These are phyloP conservation scores for Cladorrhinum sp. DNA, from an alignment of 2,329 filamentous ascomycete species.

Conservation along the genomic window DNA sequence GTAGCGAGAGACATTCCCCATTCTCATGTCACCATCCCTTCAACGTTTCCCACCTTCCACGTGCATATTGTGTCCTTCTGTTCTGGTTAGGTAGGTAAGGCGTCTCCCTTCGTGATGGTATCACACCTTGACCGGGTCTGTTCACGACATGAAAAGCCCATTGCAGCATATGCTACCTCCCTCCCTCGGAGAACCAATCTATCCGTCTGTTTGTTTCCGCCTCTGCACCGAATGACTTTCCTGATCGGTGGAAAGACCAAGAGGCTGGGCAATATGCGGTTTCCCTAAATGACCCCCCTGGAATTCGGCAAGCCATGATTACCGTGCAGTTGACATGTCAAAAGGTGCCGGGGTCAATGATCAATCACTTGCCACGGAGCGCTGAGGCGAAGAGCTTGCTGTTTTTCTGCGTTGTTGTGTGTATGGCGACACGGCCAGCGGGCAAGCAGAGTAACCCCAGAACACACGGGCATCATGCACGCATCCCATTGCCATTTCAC, in stretches of 20 bases:
- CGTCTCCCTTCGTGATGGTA: background rate
- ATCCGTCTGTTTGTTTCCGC: background rate
- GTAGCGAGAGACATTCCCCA: background rate
- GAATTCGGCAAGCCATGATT: background rate
- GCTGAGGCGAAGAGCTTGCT: background rate
- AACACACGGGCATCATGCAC: background rate
- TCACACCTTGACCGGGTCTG: background rate
- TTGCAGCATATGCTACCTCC: background rate
- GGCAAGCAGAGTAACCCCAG: background rate
- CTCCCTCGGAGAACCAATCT: background rate
- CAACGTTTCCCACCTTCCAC: background rate
- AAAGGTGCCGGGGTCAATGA: background rate
- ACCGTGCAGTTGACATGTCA: background rate
- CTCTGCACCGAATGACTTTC: background rate
- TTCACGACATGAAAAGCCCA: background rate
- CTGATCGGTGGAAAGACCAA: background rate
- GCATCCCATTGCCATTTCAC: background rate
- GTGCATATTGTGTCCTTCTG: no score
- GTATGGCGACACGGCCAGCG: background rate
- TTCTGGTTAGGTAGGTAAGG: background rate
- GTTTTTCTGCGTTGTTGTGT: background rate
- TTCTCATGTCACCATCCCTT: background rate
- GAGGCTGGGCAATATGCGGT: background rate
- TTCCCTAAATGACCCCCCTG: no score
- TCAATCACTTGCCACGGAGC: background rate